Base-by-base conservation (phyloP, 306 rosid species). In the Corylus avellana region DNA sequence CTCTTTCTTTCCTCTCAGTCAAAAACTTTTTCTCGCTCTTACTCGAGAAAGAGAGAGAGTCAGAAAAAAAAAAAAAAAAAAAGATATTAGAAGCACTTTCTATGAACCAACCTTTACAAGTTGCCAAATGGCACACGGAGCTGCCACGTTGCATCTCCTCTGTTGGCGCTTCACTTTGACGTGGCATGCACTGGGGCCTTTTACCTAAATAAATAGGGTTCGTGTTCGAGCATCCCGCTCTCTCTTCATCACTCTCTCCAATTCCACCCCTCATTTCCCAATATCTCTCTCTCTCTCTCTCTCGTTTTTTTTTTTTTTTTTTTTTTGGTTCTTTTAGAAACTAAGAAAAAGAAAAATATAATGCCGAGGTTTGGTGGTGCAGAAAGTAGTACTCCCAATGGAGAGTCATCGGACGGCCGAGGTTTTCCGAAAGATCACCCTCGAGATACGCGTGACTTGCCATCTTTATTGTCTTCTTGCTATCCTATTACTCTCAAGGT, bases 401-500 rank as follows among this genome's bases (percentile, higher is more conserved):
- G 78, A 75, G 74, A 75, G 75, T 54, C 84, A 47, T 63, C 89
- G 32, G 53, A 61, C 62, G 12, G 47, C 44, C 25, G 37, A 14
- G 32, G 37, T 12, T 46, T 66, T 77, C 29, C 82, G 75, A 81
- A 76, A 81, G 84, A 57, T 71, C 12, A 0, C 77, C 83, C 82
- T 85, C 86, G 57, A 57, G 83, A 77, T 74, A 75, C 85, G 13
- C 88, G 85, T 83, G 87, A 77, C 32, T 79, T 62, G 18, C 87
- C 87, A 59, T 83, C 88, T 77, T 82, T 92, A 14, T 27, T 84
- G 29, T 86, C 88, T 27, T 83, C 84, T 75, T 82, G 86, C 82
- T 86, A 78, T 49, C 90, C 96, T n/a, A 83, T 93, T 81, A 87
- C 97, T 53, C 94, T 93, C 75, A 93, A 88, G 96, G 97, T 92